Percentiles rank a stretch among this genome's conserved stretches.
Evolutionary conservation across 1,284 basidiomycete genomes (phyloP).

Genomic region (Abortiporus biennis): DNA sequence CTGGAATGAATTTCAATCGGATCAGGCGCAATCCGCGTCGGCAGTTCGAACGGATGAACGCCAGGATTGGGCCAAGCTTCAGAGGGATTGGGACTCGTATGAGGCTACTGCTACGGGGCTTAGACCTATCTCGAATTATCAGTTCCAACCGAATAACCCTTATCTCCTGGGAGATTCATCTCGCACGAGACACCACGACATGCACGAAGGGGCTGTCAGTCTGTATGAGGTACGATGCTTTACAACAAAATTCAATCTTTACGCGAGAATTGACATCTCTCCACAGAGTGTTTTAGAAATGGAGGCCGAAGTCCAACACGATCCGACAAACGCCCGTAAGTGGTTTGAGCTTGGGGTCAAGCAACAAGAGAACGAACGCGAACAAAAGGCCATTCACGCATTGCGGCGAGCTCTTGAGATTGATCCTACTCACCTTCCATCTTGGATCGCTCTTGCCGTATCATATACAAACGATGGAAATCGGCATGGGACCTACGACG

Average conservation of each 20-base stretch:
- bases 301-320: slow-evolving; percentile 84
- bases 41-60: slow-evolving; percentile 7
- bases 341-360: slow-evolving; percentile 96
- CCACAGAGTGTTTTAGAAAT: slow-evolving; percentile 79
- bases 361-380: slow-evolving; percentile 98
- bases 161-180: slow-evolving; percentile 61
- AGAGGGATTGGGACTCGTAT: slow-evolving; percentile 81
- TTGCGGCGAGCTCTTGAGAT: slow-evolving; percentile 79
- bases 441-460: slow-evolving; percentile 91
- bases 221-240: slow-evolving; percentile 52
- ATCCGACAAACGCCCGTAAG: slow-evolving; percentile 64
- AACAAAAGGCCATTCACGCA: slow-evolving; percentile 86
- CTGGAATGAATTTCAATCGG: slow-evolving; percentile 33
- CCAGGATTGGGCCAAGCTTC: slow-evolving; percentile 60
- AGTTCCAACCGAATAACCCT: slow-evolving; percentile 81
- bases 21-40: background rate
- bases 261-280: slow-evolving; percentile 3
- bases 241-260: background rate
- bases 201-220: slow-evolving; percentile 40
- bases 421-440: slow-evolving; percentile 69
- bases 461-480: slow-evolving; percentile 92
- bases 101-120: slow-evolving; percentile 66
- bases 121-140: slow-evolving; percentile 54
- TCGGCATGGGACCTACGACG: slow-evolving; percentile 64
- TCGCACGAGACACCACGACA: slow-evolving; percentile 45